These are phyloP conservation scores for Volvox reticuliferus DNA, from an alignment of 139 green algal species.

Conservation along the genomic window DNA sequence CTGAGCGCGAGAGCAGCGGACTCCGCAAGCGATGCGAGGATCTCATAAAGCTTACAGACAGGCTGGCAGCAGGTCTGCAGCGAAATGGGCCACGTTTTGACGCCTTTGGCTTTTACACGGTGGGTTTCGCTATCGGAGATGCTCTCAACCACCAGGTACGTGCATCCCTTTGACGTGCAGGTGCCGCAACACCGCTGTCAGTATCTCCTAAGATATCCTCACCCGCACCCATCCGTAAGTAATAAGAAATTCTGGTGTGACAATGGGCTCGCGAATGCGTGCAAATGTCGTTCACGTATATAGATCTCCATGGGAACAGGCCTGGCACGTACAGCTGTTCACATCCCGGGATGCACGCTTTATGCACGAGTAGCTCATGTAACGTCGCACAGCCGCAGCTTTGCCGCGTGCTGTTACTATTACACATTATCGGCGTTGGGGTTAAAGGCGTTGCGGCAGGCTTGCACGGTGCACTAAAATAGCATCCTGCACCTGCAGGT, in stretches of 20 bases:
- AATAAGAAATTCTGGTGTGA: background rate
- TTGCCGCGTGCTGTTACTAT: too few relatives aligned
- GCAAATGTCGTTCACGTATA: too few relatives aligned
- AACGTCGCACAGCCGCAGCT: too few relatives aligned
- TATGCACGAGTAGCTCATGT: too few relatives aligned
- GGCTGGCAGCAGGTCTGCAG: slow-evolving; percentile 56
- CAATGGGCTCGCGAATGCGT: too few relatives aligned
- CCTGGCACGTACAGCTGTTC: too few relatives aligned
- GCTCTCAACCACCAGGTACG: background rate
- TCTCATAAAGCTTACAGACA: slow-evolving; percentile 63
- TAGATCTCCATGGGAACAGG: too few relatives aligned
- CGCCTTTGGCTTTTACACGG: too few relatives aligned
- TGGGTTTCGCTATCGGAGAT: background rate
- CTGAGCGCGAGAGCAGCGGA: slow-evolving; percentile 73
- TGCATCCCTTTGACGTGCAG: background rate
- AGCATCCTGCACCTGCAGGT: background rate
- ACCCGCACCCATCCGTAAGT: slow-evolving; percentile 1
- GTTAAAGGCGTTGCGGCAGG: too few relatives aligned
- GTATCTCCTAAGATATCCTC: slow-evolving; percentile 39
- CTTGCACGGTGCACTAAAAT: too few relatives aligned
- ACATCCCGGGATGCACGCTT: too few relatives aligned
- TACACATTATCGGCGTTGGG: too few relatives aligned
- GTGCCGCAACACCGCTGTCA: slow-evolving; percentile 38
- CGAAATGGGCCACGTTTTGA: background rate
- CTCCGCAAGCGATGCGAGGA: slow-evolving; percentile 67